Base-by-base conservation (phyloP, 2,329 filamentous ascomycete species). In the Botrytis sinoallii region DNA sequence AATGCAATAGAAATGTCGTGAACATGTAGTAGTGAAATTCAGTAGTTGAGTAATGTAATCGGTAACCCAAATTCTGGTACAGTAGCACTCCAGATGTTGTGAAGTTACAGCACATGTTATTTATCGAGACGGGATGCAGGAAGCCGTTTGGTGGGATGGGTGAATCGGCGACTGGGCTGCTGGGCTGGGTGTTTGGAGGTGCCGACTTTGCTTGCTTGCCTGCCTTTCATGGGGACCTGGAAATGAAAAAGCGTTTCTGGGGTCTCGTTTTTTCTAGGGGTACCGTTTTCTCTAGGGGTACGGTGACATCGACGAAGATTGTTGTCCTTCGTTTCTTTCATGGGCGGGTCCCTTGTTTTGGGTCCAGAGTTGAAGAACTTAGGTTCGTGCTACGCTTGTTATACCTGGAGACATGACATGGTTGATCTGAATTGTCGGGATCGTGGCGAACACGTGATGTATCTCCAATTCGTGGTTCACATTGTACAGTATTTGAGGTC, bases 131-230 rank as follows among this genome's bases (percentile, higher is more conserved):
- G 71, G 61, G 40, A 68, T 72, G 71, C 63, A 69, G 32, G 71
- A 72, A 72, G 63, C 71, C 71, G 71, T 72, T 72, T 60, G 63
- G 63, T 69, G 35, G 60, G 70, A 42, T 72, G 60, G 52, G 42
- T 16, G n/a, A 60, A 68, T 72, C 71, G 64, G 71, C 71, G 71
- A 72, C 71, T 72, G 68, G 68, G 67, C 32, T n/a, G 40, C 52
- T 44, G 40, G 55, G 29, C 38, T 55, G 52, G n/a, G 14, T 8
- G 52, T 55, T 46, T 46, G 46, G 46, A 8, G 46, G 46, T 22
- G 29, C 57, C 10, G 67, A 48, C 32, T 32, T 29, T 18, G 18
- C 20, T 48, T n/a, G 18, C 29, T 59, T 57, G 14, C n/a, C 14
- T 35, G 29, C 16, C n/a, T 40, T 42, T n/a, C 35, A 63, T 46